These are phyloP conservation scores for Xerocomus minutiporus DNA, from an alignment of 1,284 basidiomycete species.

Conservation along the genomic window DNA sequence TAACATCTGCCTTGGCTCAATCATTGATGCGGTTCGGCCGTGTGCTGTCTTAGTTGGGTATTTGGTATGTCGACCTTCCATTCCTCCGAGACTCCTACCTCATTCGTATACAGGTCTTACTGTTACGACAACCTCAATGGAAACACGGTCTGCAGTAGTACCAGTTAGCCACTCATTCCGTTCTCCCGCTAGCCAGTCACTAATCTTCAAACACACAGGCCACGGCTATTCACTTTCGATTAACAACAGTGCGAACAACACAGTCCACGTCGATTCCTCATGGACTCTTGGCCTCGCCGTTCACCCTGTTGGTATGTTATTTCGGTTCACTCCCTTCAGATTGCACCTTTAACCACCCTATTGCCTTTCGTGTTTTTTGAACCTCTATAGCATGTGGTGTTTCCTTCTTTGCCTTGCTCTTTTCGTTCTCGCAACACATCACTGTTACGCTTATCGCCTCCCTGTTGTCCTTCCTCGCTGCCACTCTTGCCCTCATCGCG, in stretches of 20 bases:
- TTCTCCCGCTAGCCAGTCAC: conserved; percentile 8
- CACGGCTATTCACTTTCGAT: conserved; percentile 49
- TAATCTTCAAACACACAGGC: conserved; percentile 31
- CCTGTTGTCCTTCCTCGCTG: conserved; percentile 61
- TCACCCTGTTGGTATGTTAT: conserved; percentile 61
- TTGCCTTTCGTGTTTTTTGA: not conserved
- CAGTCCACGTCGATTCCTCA: conserved; percentile 45
- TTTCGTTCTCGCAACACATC: conserved; percentile 60
- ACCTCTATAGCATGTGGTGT: conserved; percentile 50
- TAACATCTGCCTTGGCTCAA: not conserved
- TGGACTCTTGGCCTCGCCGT: conserved; percentile 73
- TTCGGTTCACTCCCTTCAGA: conserved; percentile 8
- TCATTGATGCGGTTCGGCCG: conserved; percentile 12
- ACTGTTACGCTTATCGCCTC: conserved; percentile 57
- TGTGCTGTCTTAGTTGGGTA: conserved; percentile 23
- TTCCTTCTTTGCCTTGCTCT: conserved; percentile 57
- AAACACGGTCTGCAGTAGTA: conserved; percentile 15
- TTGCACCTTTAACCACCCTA: conserved; percentile 5
- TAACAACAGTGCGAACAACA: conserved; percentile 23
- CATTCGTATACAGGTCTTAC: conserved; percentile 23
- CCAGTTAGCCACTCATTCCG: conserved; percentile 12
- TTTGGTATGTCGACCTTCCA: conserved; percentile 20
- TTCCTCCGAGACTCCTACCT: not conserved
- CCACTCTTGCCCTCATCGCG: conserved; percentile 59
- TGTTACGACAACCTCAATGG: conserved; percentile 19